Base-by-base conservation (phyloP, 805 yeast genomes). In the Torulaspora franciscae region DNA sequence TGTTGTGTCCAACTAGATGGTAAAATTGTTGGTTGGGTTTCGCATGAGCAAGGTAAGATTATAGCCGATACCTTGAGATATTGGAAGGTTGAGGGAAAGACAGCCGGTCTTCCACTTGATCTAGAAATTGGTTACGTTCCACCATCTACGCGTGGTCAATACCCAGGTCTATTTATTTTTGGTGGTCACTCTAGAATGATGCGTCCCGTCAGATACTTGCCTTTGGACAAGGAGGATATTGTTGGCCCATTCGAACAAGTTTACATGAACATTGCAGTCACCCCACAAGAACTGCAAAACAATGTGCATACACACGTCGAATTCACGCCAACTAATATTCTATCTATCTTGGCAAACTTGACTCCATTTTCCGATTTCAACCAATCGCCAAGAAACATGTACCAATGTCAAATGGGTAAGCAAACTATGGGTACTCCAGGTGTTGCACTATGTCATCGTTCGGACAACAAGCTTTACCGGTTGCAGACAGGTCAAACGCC, bases 341-440 rank as follows among this genome's bases (percentile, higher is more conserved):
- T 93, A 56, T 89, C 97, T 17, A 91, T 93, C 55, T 75, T 93
- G 66, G 99, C 98, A 52, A 93, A 93, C 69, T 76, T 93, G 73
- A 93, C 99, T 1, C 99, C 99, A 55, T 93, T 88, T 66, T 90
- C 98, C 1, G 99, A 93, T 68, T 93, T 93, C 74, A 93, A 93
- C 69, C 99, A 93, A 74, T 90, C 97, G 23, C 99, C 99, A 61
- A 85, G 99, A 80, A 93, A 93, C 67, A 93, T 93, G 98, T 93
- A 93, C 68, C 99, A 93, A 73, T 93, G 99, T 72, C 99, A 93
- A 76, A 93, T 93, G 99, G 98, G 97, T 80, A 93, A 93, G 72
- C 99, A 93, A 74, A 91, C 99, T 15, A 93, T 93, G 99, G 99
- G 99, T 69, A 93, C 99, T 4, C 99, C 99, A 7, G 98, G 98